Base-by-base conservation (phyloP, 2,329 filamentous ascomycete species). In the Orbilia ellipsospora region DNA sequence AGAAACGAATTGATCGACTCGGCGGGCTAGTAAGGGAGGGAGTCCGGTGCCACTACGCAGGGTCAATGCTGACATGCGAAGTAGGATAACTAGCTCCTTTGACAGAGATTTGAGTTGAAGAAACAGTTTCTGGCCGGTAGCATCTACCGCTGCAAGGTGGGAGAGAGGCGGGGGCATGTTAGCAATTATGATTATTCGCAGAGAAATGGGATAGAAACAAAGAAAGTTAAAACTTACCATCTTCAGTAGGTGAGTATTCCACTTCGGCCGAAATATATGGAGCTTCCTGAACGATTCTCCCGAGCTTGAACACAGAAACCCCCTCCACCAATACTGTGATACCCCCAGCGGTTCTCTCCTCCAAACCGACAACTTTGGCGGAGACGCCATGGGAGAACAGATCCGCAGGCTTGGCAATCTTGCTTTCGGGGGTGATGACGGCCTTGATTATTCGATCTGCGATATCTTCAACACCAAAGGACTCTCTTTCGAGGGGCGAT, bases 261-360 rank as follows among this genome's bases (percentile, higher is more conserved):
- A 97, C 88, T 79, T 91, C 90, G 54, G 89, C 94, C 83, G 97
- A 93, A 78, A 97, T 93, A 81, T 92, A 96, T 1, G 93, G 92
- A 63, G 90, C 87, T 78, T 96, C 92, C 81, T 92, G 90, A 44
- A 88, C 86, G 56, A 95, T 83, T 80, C 89, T 90, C 61, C 93
- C 90, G 42, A 97, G 84, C 77, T 88, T 88, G 77, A 97, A 90
- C 48, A 95, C 88, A 77, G 90, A 87, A 16, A 92, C 86, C 15
- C 95, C 95, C 82, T 98, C 93, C 1, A 99, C 93, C 4, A 97
- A 86, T 62, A 99, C 83, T 69, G 90, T 90, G 80, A 97, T 90
- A 81, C 97, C 91, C 28, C 92, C 91, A 18, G 55, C 31, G 16
- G 70, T 59, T 28, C 63, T 63, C 40, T 74, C 70, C 82, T 94